Base-by-base conservation (phyloP, 208 protist species). In the Crithidia expoeki region DNA sequence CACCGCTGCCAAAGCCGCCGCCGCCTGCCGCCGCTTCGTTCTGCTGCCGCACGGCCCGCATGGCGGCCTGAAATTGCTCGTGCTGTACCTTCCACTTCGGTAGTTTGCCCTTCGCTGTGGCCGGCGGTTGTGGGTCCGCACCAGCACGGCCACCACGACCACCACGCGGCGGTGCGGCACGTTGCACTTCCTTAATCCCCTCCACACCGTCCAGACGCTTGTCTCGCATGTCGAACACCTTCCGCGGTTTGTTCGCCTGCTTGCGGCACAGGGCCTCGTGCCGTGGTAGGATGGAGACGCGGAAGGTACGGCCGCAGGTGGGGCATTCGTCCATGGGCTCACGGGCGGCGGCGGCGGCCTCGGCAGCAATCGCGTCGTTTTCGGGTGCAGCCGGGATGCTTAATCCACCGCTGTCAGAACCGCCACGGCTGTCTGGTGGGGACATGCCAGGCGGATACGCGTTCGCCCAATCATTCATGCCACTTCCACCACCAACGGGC, bases 51-150 rank as follows among this genome's bases (percentile, higher is more conserved):
- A 92, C 84, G 17, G 88, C 83, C 2, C 84, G 79, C 90, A 97
- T 92, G 2, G 94, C 92, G 2, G 92, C 92, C 75, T 96, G 88
- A 53, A 97, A 93, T 59, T 94, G 83, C 50, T 96, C 86, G 65
- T 96, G 92, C 68, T 97, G 85, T 27, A 92, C 72, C 80, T 96
- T 94, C 92, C 94, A 97, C 73, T 96, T 97, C 3, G 94, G 90
- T 19, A 93, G 77, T 56, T 94, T 77, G 5, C 64, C 72, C 28
- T 77, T 93, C 19, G 59, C 65, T 16, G 73, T 58, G 1, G 51
- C 62, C 6, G 50, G 21, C 14, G 23, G 52, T 38, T 27, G 21
- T 33, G 55, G 42, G 9, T 42, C 71, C 55, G 36, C 69, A 16
- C n/a, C 62, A 23, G 19, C 67, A 46, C 50, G 36, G 16, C 62